A percentile compares a stretch with the other conserved stretches of the same genome.
phyloP scores from a whole-genome alignment of 2,329 filamentous ascomycete species.

The Orbilia blumenaviensis region DNA sequence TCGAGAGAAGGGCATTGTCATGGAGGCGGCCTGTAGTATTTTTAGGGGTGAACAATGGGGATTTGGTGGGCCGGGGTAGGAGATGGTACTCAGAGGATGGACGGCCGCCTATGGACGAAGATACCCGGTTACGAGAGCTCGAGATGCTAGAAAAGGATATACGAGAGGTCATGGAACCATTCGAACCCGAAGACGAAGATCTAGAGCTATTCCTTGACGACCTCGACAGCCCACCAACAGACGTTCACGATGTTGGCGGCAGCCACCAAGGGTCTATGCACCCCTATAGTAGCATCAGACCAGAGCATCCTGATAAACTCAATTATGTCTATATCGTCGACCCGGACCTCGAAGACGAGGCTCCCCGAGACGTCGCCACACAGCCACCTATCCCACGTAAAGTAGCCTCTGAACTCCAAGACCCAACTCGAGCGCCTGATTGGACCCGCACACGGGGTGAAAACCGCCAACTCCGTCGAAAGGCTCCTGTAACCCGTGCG shows the following conservation, averaged over 20 bases:
- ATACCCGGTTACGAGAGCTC: not conserved
- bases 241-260: not conserved
- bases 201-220: not conserved
- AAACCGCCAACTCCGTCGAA: constrained; percentile 7
- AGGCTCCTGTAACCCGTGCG: not conserved
- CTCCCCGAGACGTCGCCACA: not conserved
- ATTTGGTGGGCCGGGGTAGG: not conserved
- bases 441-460: constrained; percentile 1
- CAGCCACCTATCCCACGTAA: not conserved
- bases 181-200: not conserved
- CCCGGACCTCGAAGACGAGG: not conserved
- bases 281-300: not conserved
- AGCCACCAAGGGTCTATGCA: not conserved
- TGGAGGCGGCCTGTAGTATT: constrained; percentile 2
- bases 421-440: not conserved
- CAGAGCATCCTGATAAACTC: not conserved
- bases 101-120: not conserved
- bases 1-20: not conserved
- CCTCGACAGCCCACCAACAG: not conserved
- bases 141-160: not conserved
- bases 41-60: not conserved
- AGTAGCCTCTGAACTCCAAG: not conserved
- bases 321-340: constrained; percentile 1
- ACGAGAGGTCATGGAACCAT: not conserved
- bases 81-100: not conserved